phyloP scores from a whole-genome alignment of 495 filamentous ascomycete genomes.

The Tuber borchii region DNA sequence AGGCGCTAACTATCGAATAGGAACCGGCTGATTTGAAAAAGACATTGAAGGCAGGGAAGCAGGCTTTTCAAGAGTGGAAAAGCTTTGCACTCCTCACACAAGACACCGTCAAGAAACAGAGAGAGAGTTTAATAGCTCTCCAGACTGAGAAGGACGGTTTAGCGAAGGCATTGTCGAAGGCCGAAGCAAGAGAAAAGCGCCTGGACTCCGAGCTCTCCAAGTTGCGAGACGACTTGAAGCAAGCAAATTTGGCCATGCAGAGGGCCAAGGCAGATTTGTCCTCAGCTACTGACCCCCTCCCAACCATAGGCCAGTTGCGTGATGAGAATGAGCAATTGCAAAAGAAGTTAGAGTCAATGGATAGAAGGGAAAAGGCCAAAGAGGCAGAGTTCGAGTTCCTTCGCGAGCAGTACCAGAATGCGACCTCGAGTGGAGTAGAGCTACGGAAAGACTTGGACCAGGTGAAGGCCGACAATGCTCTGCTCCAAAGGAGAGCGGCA shows the following conservation, averaged over 20 bases:
- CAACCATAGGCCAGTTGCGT: slow-evolving; percentile 23
- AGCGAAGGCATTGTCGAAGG: slow-evolving; percentile 11
- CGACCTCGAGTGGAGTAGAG: slow-evolving; percentile 52
- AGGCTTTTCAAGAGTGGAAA: slow-evolving; percentile 32
- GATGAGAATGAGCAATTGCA: slow-evolving; percentile 46
- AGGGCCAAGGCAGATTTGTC: background rate
- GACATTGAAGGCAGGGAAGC: slow-evolving; percentile 16
- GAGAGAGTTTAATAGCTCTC: slow-evolving; percentile 8
- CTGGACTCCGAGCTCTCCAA: slow-evolving; percentile 24
- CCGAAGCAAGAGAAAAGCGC: slow-evolving; percentile 25
- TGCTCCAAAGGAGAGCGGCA: slow-evolving; percentile 49
- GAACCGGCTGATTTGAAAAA: slow-evolving; percentile 20
- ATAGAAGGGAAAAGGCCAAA: slow-evolving; percentile 46
- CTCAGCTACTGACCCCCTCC: slow-evolving; percentile 5
- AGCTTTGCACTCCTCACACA: slow-evolving; percentile 33
- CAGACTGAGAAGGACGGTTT: slow-evolving; percentile 15
- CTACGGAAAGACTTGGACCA: slow-evolving; percentile 49
- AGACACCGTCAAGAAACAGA: slow-evolving; percentile 24
- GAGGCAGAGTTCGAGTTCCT: slow-evolving; percentile 54
- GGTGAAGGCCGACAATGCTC: slow-evolving; percentile 48
- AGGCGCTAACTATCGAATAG: slow-evolving; percentile 17
- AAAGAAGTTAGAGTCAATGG: slow-evolving; percentile 48
- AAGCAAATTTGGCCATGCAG: slow-evolving; percentile 7
- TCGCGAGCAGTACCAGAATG: slow-evolving; percentile 58
- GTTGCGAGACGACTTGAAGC: slow-evolving; percentile 9